A percentile compares a stretch with the other conserved stretches of the same genome.
Conservation (phyloP, 2,329 filamentous ascomycete species). For the Sphaerulina vaccinii region DNA sequence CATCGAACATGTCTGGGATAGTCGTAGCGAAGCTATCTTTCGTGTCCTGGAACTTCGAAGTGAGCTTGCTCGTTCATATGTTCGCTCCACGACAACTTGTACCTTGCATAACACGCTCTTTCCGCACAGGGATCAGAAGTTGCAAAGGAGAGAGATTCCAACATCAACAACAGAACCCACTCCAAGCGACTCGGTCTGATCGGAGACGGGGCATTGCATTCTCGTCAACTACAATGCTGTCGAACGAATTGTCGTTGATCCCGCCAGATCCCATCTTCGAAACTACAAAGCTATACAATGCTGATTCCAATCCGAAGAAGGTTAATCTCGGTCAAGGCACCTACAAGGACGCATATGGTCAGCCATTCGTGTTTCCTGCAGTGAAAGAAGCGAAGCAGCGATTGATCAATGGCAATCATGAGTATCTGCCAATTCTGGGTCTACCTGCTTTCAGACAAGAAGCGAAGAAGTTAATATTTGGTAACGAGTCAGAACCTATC, state of each 20-base stretch:
- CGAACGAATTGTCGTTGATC: background rate
- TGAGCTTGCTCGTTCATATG: too few relatives aligned
- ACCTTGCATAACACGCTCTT: too few relatives aligned
- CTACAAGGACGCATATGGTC: constrained; percentile 95
- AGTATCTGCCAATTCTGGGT: constrained; percentile 96
- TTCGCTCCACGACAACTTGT: too few relatives aligned
- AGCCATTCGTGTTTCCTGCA: constrained; percentile 94
- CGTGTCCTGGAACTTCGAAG: too few relatives aligned
- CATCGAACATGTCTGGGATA: too few relatives aligned
- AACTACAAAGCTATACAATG: background rate
- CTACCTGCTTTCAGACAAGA: constrained; percentile 88
- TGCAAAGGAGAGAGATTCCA: too few relatives aligned
- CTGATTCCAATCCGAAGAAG: constrained; percentile 82
- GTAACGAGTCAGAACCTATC: constrained; percentile 71
- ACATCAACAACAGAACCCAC: too few relatives aligned
- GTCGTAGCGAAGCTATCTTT: too few relatives aligned
- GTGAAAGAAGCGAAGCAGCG: constrained; percentile 85
- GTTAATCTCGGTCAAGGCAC: constrained; percentile 98
- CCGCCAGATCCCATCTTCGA: background rate
- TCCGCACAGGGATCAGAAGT: too few relatives aligned
- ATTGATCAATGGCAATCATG: constrained; percentile 84
- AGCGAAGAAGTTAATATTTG: constrained; percentile 86
- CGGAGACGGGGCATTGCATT: too few relatives aligned
- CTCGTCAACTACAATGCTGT: background rate
- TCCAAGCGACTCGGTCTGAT: too few relatives aligned